Evolutionary conservation across 345 rosid species (phyloP).

Genomic region (Angophora floribunda): DNA sequence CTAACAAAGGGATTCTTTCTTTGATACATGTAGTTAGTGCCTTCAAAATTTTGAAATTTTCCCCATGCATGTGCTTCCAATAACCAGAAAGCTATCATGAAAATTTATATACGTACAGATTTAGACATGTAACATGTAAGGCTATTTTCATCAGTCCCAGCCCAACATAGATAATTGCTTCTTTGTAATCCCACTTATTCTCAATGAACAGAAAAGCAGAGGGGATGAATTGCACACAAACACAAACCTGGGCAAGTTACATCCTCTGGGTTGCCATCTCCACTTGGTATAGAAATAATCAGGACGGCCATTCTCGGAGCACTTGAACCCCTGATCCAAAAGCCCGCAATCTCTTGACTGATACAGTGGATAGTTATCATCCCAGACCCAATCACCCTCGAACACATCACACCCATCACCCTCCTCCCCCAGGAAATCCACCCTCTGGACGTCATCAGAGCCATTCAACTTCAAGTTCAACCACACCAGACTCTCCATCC

Average conservation of each 20-base stretch:
- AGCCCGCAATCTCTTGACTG: constrained; percentile 74
- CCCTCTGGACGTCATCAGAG: constrained; percentile 5
- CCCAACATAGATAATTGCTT: neutral
- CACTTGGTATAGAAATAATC: constrained; percentile 82
- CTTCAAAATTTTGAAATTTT: neutral
- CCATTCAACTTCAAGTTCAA: neutral
- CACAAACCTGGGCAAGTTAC: constrained; percentile 80
- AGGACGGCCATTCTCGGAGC: constrained; percentile 81
- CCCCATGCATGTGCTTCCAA: neutral
- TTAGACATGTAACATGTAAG: neutral
- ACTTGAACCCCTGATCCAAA: constrained; percentile 80
- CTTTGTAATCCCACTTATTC: neutral
- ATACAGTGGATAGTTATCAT: constrained; percentile 77
- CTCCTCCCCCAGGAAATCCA: constrained; percentile 47
- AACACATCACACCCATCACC: constrained; percentile 66
- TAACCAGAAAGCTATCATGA: neutral
- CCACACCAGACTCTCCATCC: neutral
- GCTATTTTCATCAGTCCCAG: neutral
- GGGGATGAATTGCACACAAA: neutral
- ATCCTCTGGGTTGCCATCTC: constrained; percentile 92
- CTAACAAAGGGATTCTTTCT: neutral
- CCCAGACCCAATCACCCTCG: constrained; percentile 97
- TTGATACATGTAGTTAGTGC: neutral
- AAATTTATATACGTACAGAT: neutral
- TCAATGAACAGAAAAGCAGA: neutral